Percentiles rank a stretch among this genome's conserved stretches.
phyloP scores from a whole-genome alignment of 164 flowering plant species.

The Berberis vulgaris region DNA sequence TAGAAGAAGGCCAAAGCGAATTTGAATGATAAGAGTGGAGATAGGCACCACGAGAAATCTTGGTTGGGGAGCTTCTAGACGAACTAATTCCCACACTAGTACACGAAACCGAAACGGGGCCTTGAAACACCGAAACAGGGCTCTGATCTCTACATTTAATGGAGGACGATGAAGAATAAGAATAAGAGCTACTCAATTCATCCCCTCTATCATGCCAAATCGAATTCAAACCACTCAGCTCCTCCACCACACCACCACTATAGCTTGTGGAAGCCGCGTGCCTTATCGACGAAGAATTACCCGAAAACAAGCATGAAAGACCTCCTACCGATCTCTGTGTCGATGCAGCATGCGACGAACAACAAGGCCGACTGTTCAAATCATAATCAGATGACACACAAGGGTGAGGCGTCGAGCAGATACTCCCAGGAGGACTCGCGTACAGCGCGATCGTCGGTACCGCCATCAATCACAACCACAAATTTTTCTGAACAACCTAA shows the following conservation, averaged over 20 bases:
- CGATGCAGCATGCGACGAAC: conserved; percentile 38
- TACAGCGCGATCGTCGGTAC: conserved; percentile 79
- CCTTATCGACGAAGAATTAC: conserved; percentile 28
- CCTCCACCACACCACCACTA: conserved; percentile 33
- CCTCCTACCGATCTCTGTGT: conserved; percentile 66
- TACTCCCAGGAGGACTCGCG: conserved; percentile 69
- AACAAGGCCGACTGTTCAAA: conserved; percentile 33
- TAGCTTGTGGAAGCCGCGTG: conserved; percentile 36
- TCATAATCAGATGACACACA: conserved; percentile 62
- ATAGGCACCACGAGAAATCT: conserved; percentile 23
- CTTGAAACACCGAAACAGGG: conserved; percentile 85
- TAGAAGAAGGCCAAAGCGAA: conserved; percentile 16
- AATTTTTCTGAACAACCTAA: not conserved
- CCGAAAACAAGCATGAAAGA: conserved; percentile 63
- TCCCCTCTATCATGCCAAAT: conserved; percentile 51
- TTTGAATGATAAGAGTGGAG: conserved; percentile 21
- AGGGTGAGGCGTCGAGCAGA: conserved; percentile 35
- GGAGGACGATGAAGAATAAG: conserved; percentile 20
- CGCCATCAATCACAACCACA: conserved; percentile 32
- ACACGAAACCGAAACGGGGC: conserved; percentile 64
- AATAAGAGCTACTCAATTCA: conserved; percentile 49
- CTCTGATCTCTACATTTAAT: conserved; percentile 61
- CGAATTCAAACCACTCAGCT: conserved; percentile 24
- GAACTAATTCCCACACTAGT: conserved; percentile 23
- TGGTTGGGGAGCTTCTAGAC: conserved; percentile 47